A percentile compares a stretch with the other conserved stretches of the same genome.
Conservation (phyloP, 2,329 filamentous ascomycete genomes). For the Amauroascus verrucosus region DNA sequence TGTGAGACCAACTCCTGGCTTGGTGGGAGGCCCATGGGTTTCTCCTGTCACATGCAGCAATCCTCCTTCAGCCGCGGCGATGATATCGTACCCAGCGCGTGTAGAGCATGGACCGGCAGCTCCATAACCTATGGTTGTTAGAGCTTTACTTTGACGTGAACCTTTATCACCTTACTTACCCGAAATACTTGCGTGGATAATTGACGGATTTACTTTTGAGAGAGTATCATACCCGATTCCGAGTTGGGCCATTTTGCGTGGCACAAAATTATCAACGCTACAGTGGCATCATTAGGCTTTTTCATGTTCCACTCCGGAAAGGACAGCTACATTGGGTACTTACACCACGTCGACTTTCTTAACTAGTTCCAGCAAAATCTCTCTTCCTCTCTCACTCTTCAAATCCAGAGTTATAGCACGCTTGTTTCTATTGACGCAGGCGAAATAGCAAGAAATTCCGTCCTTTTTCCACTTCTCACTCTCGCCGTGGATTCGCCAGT, state of each 20-base stretch:
- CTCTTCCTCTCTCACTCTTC: neutral
- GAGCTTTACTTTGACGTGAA: neutral
- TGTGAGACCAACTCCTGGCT: conserved; percentile 36
- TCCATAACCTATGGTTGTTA: conserved; percentile 27
- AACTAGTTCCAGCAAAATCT: neutral
- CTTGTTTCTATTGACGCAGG: neutral
- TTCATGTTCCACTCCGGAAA: neutral
- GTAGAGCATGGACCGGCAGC: conserved; percentile 34
- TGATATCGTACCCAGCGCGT: conserved; percentile 39
- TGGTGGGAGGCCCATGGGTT: conserved; percentile 31
- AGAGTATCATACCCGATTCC: conserved; percentile 27
- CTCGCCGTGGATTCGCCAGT: neutral
- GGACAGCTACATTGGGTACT: neutral
- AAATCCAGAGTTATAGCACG: neutral
- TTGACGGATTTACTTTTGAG: conserved; percentile 27
- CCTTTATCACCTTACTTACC: conserved; percentile 17
- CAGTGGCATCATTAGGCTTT: neutral
- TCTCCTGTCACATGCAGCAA: conserved; percentile 39
- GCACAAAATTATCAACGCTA: neutral
- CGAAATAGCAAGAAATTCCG: neutral
- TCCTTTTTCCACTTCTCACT: conserved; percentile 1
- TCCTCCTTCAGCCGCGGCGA: conserved; percentile 37
- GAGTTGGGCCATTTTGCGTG: neutral
- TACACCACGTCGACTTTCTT: neutral
- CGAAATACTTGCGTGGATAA: conserved; percentile 38